Evolutionary conservation across 352 stramenopile genomes (phyloP), one percentile per base, ranked within the genome.

Genomic region (Phytopythium boreale): DNA sequence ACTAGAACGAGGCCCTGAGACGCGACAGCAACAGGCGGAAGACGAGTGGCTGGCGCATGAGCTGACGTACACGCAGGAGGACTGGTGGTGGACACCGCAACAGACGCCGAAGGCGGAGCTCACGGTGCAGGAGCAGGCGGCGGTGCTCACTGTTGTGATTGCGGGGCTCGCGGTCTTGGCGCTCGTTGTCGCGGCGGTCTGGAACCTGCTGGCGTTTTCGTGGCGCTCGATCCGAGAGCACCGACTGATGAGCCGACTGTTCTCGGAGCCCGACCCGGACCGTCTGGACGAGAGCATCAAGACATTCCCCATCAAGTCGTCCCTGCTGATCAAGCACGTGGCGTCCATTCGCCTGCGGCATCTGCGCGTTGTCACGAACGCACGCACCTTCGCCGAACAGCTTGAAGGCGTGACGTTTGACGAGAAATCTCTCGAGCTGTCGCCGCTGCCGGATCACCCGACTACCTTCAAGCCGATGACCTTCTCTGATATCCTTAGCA

Each of bases 61-160:
- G 22, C 17, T 61, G 22, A 14, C 24, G 37, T 52, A 52, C 24
- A 52, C 39, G 56, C 11, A 49, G 2, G 56, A 61, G 39, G 56
- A 72, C 60, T 84, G 72, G 72, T 77, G 70, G 68, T 85, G 77
- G 79, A 85, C 59, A 34, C 66, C 67, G 15, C 15, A 61, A 37
- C 36, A 47, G 56, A 61, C 36, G 56, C 67, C 70, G 24, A 83
- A 79, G 53, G 64, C 76, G 34, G 77, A 89, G 64, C 68, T 92
- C 36, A 77, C 79, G 49, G 68, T 69, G 10, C 72, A 88, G 62
- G 83, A 92, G 58, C 77, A 90, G 47, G 71, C 76, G 39, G 76
- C 73, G 14, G 83, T 90, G 59, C 57, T 92, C 50, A 78, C 79
- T 0, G 72, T 82, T 9, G 80, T 90, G 55, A 59, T 89, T 17